Evolutionary conservation across 768 basidiomycete species (phyloP), one percentile per base, ranked within the genome.

Genomic region (Hypholoma sublateritium): DNA sequence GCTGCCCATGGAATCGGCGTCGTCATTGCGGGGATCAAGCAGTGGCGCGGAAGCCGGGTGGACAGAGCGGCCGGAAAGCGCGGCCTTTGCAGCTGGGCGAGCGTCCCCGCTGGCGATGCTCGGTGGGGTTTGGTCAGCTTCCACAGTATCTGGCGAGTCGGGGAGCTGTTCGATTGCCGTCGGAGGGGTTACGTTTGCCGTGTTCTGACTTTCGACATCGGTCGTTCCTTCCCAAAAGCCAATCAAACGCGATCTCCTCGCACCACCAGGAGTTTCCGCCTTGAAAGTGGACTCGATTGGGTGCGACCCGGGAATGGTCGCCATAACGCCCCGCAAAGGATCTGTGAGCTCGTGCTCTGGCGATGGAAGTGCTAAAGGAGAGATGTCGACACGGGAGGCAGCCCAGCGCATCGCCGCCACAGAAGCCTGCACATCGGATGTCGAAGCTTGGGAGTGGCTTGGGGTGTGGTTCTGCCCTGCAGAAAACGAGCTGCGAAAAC

Each of bases 301-400:
- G 67, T 86, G 84, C 9, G 83, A 79, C 21, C 87, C 82, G 1
- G 89, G 88, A 43, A 89, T 81, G 8, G 83, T 75, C 22, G 88
- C 78, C 8, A 80, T 86, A 19, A 88, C 80, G 34, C 85, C 84
- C 36, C 90, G 85, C 85, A 97, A 87, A 0, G 95, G 95, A 71
- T 97, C 95, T 9, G 88, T 88, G 22, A 96, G 81, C 67, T 97
- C 95, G 62, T 90, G 87, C 67, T 98, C 95, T 0, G 95, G 95
- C 11, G 89, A 92, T 2, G 95, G 94, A 0, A 95, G 79, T 0
- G 91, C 87, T 22, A 98, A 78, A 0, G 95, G 95, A 0, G 92
- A 87, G 53, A 98, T 85, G 62, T 91, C 85, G 9, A 93, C 86
- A 21, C 88, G 80, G 9, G 89, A 83, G 2, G 87, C 91, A n/a